A percentile compares a stretch with the other conserved stretches of the same genome.
These are phyloP conservation scores for Penicillium occitanis DNA, from an alignment of 2,329 filamentous ascomycete genomes.

Conservation along the genomic window DNA sequence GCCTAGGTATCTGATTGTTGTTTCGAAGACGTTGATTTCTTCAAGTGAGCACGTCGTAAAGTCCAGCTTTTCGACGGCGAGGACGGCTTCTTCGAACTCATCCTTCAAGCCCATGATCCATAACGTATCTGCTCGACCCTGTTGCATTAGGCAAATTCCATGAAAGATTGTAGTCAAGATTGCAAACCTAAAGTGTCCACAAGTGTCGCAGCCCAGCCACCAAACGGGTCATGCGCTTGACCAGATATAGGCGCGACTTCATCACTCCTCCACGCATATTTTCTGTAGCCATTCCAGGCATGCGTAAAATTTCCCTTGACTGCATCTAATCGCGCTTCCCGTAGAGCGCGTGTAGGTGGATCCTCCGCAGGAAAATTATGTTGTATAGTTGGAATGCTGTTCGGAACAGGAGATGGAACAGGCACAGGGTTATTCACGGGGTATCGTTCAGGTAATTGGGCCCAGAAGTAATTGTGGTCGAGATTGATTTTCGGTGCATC, in stretches of 20 bases:
- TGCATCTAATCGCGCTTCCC: constrained; percentile 35
- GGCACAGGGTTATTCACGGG: neutral
- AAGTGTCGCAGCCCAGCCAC: constrained; percentile 82
- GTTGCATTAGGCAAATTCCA: too few species aligned
- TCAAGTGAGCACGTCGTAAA: constrained; percentile 68
- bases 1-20: constrained; percentile 81
- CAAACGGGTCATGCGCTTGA: constrained; percentile 70
- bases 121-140: constrained; percentile 59
- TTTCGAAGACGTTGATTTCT: constrained; percentile 82
- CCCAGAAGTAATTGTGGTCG: constrained; percentile 3
- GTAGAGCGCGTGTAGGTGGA: neutral
- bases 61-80: constrained; percentile 67
- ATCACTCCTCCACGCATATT: constrained; percentile 76
- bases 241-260: constrained; percentile 74
- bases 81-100: constrained; percentile 73
- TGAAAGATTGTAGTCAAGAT: too few species aligned
- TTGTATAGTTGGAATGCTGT: constrained; percentile 13
- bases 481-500: neutral
- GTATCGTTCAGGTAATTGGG: neutral
- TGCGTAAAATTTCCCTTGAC: constrained; percentile 71
- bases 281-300: constrained; percentile 76
- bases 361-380: constrained; percentile 8
- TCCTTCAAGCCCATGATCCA: constrained; percentile 77
- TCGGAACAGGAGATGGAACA: neutral
- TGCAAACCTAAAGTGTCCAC: constrained; percentile 58